Evolutionary conservation across 176 grass and related monocot genomes (phyloP), one percentile per base, ranked within the genome.

Genomic region (bread wheat (Triticum aestivum)): DNA sequence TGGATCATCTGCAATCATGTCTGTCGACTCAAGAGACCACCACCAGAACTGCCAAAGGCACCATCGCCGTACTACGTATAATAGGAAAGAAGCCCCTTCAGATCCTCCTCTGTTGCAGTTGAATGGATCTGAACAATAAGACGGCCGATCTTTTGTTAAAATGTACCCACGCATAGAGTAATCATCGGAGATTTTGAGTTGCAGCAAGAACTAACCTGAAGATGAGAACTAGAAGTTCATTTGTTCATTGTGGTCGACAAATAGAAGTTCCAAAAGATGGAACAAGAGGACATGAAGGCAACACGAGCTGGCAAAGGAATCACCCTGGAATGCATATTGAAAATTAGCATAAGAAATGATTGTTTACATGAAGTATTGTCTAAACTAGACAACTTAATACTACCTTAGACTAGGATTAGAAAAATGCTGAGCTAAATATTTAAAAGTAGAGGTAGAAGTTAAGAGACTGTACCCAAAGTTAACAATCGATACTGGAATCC

Each of bases 221-320:
- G 58, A 77, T 73, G 37, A 79, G 37, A 82, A 62, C 34, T 64
- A 24, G 14, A 81, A 61, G 58, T 58, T 94, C 77, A 91, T 85
- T 94, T 94, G 92, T 87, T 99, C 90, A 99, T 89, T 29, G 97
- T 86, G 83, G 92, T 89, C 5, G 97, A 99, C 39, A 99, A 84
- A 73, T 99, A 96, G 33, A 91, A 93, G 89, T 99, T 99, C 92
- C 97, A 99, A 49, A 99, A 96, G 62, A 96, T 93, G 61, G 97
- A 96, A 87, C 97, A 96, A 37, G 92, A 86, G 14, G 97, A 99
- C 94, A 99, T 99, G 67, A 99, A 99, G 77, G 87, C 97, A 61
- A 99, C 97, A 85, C 97, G 92, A 80, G 94, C 85, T 86, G 94
- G 32, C 73, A 96, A 87, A 83, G 97, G 97, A 81, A 99, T 84